Base-by-base conservation (phyloP, 306 rosid genomes). In the Vicia faba region DNA sequence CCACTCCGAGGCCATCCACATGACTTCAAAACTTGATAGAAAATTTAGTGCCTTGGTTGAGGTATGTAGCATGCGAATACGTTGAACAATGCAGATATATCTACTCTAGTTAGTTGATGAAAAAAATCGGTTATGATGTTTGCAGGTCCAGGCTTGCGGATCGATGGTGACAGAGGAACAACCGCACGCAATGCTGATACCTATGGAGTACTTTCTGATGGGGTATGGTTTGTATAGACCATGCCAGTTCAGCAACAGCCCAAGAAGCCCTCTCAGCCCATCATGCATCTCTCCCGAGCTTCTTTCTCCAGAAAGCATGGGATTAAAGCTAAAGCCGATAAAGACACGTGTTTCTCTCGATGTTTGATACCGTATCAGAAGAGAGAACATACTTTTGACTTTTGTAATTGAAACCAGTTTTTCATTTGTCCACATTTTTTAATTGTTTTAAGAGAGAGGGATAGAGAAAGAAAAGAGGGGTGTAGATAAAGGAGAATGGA, bases 111-210 rank as follows among this genome's bases (percentile, higher is more conserved):
- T 55, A 65, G 20, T 46, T 7, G 36, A 8, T 38, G 59, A 31
- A 75, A 65, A 59, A 38, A 13, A 5, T 55, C 9, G 55, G 44
- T 8, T 41, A 70, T 55, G 71, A 43, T 71, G 39, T 56, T 54
- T 66, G 70, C 80, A 93, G 98, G 99, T 93, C 68, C 97, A 90
- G 81, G 92, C 96, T 81, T 93, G 99, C 75, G 99, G 99, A 51
- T 93, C 99, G 29, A 88, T 93, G 97, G 99, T 93, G 56, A 93
- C 97, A 23, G 99, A 93, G 73, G 99, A 93, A 80, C 99, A 93
- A 62, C 99, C 99, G 36, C 97, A 93, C 29, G 97, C 99, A 74
- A 93, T 93, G 99, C 85, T 93, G 75, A 90, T 93, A 75, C 99
- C 99, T 0, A 85, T 93, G 96, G 99, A 93, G 76, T 93, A 88